Evolutionary conservation across 192 early-diverging fungal genomes (phyloP).

Genomic region (Phycomyces blakesleeanus): DNA sequence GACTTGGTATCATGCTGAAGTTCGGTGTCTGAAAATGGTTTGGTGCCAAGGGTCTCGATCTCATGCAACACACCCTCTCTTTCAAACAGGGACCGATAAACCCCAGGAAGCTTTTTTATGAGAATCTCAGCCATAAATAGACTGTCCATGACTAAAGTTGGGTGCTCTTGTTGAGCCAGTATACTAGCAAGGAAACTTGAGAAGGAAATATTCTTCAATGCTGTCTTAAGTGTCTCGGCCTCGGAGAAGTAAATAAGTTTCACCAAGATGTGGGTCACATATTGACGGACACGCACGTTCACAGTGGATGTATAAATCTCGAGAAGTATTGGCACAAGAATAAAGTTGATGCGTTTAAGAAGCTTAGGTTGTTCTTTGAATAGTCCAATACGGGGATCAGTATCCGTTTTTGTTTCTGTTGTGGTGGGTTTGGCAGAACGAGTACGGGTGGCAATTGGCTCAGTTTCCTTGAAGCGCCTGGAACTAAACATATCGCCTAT

Average conservation of each 20-base stretch:
- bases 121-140: constrained; percentile 63
- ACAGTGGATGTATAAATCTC: constrained; percentile 70
- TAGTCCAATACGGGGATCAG: constrained; percentile 34
- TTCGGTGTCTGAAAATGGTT: constrained; percentile 7
- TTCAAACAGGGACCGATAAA: constrained; percentile 56
- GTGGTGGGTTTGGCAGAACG: constrained; percentile 13
- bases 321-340: constrained; percentile 65
- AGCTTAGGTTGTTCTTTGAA: constrained; percentile 37
- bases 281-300: constrained; percentile 59
- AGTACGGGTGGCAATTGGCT: constrained; percentile 26
- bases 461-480: constrained; percentile 19
- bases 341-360: constrained; percentile 37
- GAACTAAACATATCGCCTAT: constrained; percentile 22
- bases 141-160: constrained; percentile 50
- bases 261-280: constrained; percentile 57
- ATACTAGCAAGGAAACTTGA: constrained; percentile 48
- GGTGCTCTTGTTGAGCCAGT: constrained; percentile 46
- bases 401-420: background rate
- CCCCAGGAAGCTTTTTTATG: constrained; percentile 55
- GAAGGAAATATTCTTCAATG: constrained; percentile 47
- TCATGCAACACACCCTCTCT: constrained; percentile 74
- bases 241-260: constrained; percentile 50
- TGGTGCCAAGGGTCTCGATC: constrained; percentile 33
- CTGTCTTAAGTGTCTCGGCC: constrained; percentile 36
- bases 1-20: background rate